Evolutionary conservation across 495 filamentous ascomycete species (phyloP).

Genomic region (Penicillium riverlandense): DNA sequence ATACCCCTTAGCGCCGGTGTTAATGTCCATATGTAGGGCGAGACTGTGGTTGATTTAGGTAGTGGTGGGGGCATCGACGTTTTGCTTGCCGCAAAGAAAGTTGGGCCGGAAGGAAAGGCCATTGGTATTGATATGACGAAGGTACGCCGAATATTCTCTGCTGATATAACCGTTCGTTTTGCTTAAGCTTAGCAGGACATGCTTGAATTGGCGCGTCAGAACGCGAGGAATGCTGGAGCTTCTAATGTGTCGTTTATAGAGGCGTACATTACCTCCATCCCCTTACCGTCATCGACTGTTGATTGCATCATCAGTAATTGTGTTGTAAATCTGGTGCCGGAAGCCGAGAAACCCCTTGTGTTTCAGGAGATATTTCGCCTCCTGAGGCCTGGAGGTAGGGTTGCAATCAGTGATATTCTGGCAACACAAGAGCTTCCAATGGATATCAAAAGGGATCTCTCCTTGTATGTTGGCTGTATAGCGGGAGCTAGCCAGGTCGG

Average conservation of each 20-base stretch:
- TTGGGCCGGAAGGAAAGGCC: constrained; percentile 45
- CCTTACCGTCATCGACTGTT: constrained; percentile 32
- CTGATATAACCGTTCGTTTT: neutral
- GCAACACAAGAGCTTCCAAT: constrained; percentile 44
- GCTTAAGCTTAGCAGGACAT: constrained; percentile 42
- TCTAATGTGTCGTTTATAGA: constrained; percentile 47
- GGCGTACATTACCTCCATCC: constrained; percentile 45
- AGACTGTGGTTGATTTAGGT: constrained; percentile 57
- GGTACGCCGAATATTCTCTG: constrained; percentile 16
- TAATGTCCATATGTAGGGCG: constrained; percentile 35
- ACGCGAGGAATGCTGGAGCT: constrained; percentile 29
- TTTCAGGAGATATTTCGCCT: constrained; percentile 58
- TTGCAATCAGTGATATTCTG: constrained; percentile 62
- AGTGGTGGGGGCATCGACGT: constrained; percentile 59
- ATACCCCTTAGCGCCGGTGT: neutral
- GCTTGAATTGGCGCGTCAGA: constrained; percentile 42
- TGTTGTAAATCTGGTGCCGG: constrained; percentile 59
- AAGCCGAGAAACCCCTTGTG: constrained; percentile 45
- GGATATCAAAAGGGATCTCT: constrained; percentile 37
- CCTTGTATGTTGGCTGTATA: constrained; percentile 55
- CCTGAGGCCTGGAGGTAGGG: constrained; percentile 51
- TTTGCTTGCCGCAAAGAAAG: constrained; percentile 50
- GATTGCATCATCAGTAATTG: constrained; percentile 60
- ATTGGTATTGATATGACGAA: constrained; percentile 66
- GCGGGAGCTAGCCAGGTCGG: constrained; percentile 47